Evolutionary conservation across 345 rosid genomes (phyloP), one percentile per base, ranked within the genome.

Genomic region (Eutrema heterophyllum): DNA sequence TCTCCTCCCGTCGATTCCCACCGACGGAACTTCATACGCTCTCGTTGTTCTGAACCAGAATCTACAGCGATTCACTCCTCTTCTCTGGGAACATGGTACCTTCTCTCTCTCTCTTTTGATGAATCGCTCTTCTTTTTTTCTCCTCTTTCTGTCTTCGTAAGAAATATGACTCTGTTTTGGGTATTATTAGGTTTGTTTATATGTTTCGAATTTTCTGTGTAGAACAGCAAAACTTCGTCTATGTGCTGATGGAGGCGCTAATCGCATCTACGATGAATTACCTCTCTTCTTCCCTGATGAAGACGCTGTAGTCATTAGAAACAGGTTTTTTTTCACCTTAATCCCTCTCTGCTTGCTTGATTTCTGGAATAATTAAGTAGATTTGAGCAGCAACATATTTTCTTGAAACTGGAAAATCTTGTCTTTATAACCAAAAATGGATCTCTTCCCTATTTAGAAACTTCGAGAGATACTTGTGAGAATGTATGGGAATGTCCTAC

Each of bases 161-260:
- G 21, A 21, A 45, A 4, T 2, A 3, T 5, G 32, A 49, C 14
- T 30, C 50, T 80, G 75, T 65, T n/a, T 41, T 49, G n/a, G 53
- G n/a, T n/a, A n/a, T n/a, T n/a, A n/a, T n/a, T n/a, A n/a, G n/a
- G 39, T 33, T 11, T 7, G 1, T 46, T 74, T 57, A 41, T 11
- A 11, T 43, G 64, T 52, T 62, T 72, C 0, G 14, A 16, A 66
- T 77, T 62, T 80, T 35, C 58, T 59, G 75, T 74, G 71, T 80
- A 80, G 87, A 83, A 78, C 94, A 96, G 99, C 97, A 75, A 81
- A 59, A 71, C 69, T 96, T 59, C 90, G 88, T 63, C 55, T 92
- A 52, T 96, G 98, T 51, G 99, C 98, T 56, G 99, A 96, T 79
- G 99, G 99, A 14, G 99, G 99, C 62, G 99, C 99, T 50, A 96